These are phyloP conservation scores for Antrodiella citrinella DNA, from an alignment of 768 basidiomycete genomes.

Conservation along the genomic window DNA sequence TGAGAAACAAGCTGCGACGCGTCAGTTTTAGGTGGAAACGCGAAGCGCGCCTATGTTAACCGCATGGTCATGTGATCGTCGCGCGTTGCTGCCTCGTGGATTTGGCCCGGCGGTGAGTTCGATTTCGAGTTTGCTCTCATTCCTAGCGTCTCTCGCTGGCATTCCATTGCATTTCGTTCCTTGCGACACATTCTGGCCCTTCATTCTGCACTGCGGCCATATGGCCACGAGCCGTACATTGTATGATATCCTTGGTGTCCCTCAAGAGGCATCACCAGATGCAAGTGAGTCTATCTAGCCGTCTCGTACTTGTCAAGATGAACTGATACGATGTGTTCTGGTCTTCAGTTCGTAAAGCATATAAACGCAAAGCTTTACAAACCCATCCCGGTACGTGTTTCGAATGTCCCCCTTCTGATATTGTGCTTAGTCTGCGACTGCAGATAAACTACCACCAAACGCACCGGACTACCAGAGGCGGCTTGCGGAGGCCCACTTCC, in stretches of 20 bases:
- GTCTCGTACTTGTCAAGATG: not conserved
- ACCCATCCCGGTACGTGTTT: constrained; percentile 22
- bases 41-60: too few species aligned
- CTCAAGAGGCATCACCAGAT: constrained; percentile 19
- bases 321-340: not conserved
- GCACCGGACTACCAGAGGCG: constrained; percentile 17
- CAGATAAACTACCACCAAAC: constrained; percentile 23
- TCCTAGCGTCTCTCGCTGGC: not conserved
- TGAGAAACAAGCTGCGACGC: too few species aligned
- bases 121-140: not conserved
- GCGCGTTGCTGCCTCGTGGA: not conserved
- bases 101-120: not conserved
- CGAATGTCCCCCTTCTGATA: not conserved
- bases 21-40: too few species aligned
- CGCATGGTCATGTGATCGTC: not conserved
- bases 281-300: constrained; percentile 15
- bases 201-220: constrained; percentile 9
- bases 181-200: constrained; percentile 3
- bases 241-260: constrained; percentile 23
- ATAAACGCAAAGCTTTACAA: constrained; percentile 20
- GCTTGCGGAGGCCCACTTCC: constrained; percentile 19
- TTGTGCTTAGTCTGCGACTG: too few species aligned
- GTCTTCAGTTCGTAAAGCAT: constrained; percentile 23
- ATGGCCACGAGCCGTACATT: constrained; percentile 15
- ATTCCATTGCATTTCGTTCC: not conserved